Base-by-base conservation (phyloP, 192 early-diverging fungal genomes). In the Spizellomyces sp. region DNA sequence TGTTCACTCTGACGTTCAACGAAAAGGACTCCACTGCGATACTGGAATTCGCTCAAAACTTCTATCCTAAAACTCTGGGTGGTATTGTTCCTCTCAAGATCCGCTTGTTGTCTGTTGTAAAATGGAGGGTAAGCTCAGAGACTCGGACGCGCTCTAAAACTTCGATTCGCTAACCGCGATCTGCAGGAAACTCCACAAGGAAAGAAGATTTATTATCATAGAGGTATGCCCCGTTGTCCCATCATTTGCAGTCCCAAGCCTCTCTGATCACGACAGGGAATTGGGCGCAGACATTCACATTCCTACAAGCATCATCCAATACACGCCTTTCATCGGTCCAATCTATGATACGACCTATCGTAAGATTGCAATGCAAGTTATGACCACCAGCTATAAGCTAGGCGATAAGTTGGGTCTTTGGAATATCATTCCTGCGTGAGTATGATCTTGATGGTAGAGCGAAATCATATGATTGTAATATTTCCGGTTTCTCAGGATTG, bases 21-120 rank as follows among this genome's bases (percentile, higher is more conserved):
- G 63, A 64, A 64, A 45, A 22, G 15, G 43, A 17, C 1, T 14
- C 41, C 15, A 64, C 63, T 27, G 21, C 42, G 15, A 64, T 64
- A n/a, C 42, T 64, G 42, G 63, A 64, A 45, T 64, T 64, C 45
- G 63, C 63, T 45, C 63, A 64, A 45, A 64, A 64, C 21, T 64
- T 64, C 4, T 45, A 45, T 15, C 63, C 63, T 15, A 64, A 64
- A 46, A 5, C 45, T 5, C 4, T 64, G 15, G 63, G 63, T 46
- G 63, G 63, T 45, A 3, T 22, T 45, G 63, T 64, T 10, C 63
- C 21, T 12, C 21, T 64, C 22, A 64, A 64, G 4, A 4, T 27
- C 43, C 36, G 59, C 22, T 15, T 64, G 21, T n/a, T 64, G 21
- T 9, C 63, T 15, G 63, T 64, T 46, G 63, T 64, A 12, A 64